Evolutionary conservation across 2,329 filamentous ascomycete species (phyloP).

Genomic region (Colletotrichum gloeosporioides): DNA sequence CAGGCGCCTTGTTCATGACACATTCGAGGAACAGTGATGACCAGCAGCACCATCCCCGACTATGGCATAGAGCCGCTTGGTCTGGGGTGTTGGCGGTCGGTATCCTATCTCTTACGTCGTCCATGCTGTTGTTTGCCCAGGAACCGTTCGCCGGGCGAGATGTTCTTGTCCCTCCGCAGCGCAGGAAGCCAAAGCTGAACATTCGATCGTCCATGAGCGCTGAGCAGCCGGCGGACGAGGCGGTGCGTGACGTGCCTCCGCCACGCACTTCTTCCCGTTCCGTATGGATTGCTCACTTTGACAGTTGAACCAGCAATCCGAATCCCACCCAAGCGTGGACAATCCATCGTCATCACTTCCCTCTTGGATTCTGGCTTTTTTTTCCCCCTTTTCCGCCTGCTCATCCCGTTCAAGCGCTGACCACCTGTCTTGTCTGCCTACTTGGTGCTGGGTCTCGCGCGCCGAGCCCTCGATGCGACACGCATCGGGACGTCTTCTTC

Average conservation of each 20-base stretch:
- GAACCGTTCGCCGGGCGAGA: neutral
- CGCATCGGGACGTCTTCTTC: neutral
- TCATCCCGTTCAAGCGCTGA: neutral
- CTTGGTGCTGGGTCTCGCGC: neutral
- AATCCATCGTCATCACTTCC: slow-evolving; percentile 4
- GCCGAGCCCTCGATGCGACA: neutral
- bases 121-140: neutral
- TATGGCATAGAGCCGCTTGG: neutral
- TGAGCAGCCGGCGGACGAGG: neutral
- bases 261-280: neutral
- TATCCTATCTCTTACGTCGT: neutral
- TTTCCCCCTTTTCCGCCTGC: neutral
- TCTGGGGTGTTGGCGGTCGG: neutral
- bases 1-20: neutral
- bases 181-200: neutral
- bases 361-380: neutral
- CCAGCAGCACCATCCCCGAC: neutral
- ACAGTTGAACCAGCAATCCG: neutral
- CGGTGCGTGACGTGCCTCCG: neutral
- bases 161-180: neutral
- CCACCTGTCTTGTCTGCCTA: neutral
- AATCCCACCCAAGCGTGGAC: neutral
- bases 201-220: neutral
- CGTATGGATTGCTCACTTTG: neutral
- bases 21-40: neutral